Evolutionary conservation across 2,329 filamentous ascomycete genomes (phyloP).

Genomic region (Podosphaera fusca): DNA sequence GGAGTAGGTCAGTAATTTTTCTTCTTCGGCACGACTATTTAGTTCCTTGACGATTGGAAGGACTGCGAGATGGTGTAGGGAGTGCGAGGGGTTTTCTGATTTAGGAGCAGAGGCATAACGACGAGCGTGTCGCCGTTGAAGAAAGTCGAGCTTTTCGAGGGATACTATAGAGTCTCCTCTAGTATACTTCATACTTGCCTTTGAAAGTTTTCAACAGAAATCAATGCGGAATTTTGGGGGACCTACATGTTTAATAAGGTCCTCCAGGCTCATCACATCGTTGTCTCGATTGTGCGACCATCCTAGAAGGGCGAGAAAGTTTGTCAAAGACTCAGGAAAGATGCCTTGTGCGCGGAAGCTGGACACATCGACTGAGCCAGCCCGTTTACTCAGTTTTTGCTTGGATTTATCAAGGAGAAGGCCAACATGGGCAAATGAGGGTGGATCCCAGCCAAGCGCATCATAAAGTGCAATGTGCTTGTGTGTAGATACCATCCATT

Average conservation of each 20-base stretch:
- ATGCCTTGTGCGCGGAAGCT: conserved; percentile 33
- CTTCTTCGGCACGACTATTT: background rate
- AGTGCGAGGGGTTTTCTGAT: conserved; percentile 6
- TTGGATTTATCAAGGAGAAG: conserved; percentile 45
- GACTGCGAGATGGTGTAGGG: conserved; percentile 11
- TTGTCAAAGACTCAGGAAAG: conserved; percentile 41
- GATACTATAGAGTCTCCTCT: conserved; percentile 72
- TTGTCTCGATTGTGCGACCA: conserved; percentile 48
- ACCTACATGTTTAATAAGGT: conserved; percentile 43
- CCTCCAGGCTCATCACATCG: conserved; percentile 48
- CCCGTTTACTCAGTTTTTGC: conserved; percentile 72
- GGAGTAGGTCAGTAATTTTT: conserved; percentile 5
- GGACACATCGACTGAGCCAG: conserved; percentile 37
- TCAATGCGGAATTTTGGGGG: conserved; percentile 1
- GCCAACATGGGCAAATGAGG: conserved; percentile 60
- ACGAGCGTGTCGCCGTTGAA: conserved; percentile 43
- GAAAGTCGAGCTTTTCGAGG: conserved; percentile 53
- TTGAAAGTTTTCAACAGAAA: background rate
- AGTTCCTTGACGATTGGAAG: conserved; percentile 11
- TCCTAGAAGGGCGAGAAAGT: conserved; percentile 68
- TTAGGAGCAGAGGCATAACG: conserved; percentile 9
- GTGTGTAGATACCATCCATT: conserved; percentile 92
- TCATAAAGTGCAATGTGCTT: conserved; percentile 53
- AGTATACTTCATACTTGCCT: conserved; percentile 76
- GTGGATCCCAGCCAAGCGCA: conserved; percentile 51